Evolutionary conservation across 306 rosid species (phyloP), one percentile per base, ranked within the genome.

Genomic region (Crataegus laevigata): DNA sequence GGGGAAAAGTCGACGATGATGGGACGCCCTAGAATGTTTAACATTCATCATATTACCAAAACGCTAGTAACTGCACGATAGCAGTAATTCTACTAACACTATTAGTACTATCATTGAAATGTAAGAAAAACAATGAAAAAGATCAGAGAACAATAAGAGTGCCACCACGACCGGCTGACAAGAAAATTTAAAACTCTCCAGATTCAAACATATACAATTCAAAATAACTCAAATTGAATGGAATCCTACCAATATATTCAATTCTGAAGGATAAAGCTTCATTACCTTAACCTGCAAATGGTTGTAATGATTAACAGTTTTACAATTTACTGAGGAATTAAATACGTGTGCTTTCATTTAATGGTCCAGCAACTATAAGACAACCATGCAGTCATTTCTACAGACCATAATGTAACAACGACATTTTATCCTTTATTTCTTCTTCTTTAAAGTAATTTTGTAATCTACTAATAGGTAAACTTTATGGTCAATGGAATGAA

Each of bases 1-100:
- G 98, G 98, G 24, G 98, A 94, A 80, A 91, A 94, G 84, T 94
- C 98, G 45, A 87, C 96, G 54, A 94, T 94, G 87, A 94, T 94
- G 69, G 98, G 97, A 38, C 97, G 91, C 62, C 98, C 98, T 94
- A 59, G 55, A 54, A 47, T 24, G 63, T 29, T 52, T 47, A 63
- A 72, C 4, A 69, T 77, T 75, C 50, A 79, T 21, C 29, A 64
- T 42, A 66, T 57, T 51, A 71, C 45, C 58, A 79, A 75, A 85
- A 79, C 22, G 47, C 61, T 70, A 47, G 30, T 29, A 57, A 71
- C 51, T 62, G 63, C 69, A 78, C 59, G 13, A 71, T 24, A 21
- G 21, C 69, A 40, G 21, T 18, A 75, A 12, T 5, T 5, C n/a
- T 38, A 24, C n/a, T 45, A 50, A 47, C 55, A 59, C 43, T 13